phyloP scores from a whole-genome alignment of 225 moss, liverwort and hornwort genomes.

The Physcomitrellopsis africana region DNA sequence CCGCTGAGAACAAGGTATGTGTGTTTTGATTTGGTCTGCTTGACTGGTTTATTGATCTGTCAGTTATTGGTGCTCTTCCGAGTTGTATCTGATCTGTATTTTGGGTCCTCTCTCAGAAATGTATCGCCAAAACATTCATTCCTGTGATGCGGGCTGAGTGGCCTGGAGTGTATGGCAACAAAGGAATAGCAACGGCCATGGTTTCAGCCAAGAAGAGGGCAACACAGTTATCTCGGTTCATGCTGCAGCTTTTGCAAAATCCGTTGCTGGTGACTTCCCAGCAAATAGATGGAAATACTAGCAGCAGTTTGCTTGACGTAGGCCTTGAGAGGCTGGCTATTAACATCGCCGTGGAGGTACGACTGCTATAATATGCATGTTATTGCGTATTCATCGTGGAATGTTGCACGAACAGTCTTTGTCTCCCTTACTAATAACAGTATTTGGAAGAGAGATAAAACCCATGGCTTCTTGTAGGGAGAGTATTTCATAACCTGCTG shows the following conservation, averaged over 20 bases:
- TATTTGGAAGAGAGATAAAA: not conserved
- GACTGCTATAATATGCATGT: conserved; percentile 17
- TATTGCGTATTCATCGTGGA: conserved; percentile 1
- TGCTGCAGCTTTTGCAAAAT: conserved; percentile 80
- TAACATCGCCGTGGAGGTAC: conserved; percentile 61
- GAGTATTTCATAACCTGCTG: conserved; percentile 1
- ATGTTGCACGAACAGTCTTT: not conserved
- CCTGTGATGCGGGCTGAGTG: conserved; percentile 82
- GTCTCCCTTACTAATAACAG: not conserved
- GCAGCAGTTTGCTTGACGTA: conserved; percentile 39
- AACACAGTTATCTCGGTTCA: conserved; percentile 74
- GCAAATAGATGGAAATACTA: conserved; percentile 35
- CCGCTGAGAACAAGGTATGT: conserved; percentile 79
- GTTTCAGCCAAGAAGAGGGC: conserved; percentile 71
- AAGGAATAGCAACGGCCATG: conserved; percentile 52
- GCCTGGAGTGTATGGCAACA: conserved; percentile 75
- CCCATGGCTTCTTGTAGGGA: not conserved
- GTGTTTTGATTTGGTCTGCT: conserved; percentile 4
- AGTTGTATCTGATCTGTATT: conserved; percentile 14
- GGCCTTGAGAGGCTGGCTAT: conserved; percentile 64
- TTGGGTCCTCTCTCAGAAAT: conserved; percentile 55
- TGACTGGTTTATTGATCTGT: not conserved
- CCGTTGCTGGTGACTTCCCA: conserved; percentile 47
- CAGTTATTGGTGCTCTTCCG: not conserved
- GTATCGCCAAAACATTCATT: conserved; percentile 74